Percentiles rank a stretch among this genome's conserved stretches.
Conservation (phyloP, 2,329 filamentous ascomycete genomes). For the Aspergillus spinulosporus region DNA sequence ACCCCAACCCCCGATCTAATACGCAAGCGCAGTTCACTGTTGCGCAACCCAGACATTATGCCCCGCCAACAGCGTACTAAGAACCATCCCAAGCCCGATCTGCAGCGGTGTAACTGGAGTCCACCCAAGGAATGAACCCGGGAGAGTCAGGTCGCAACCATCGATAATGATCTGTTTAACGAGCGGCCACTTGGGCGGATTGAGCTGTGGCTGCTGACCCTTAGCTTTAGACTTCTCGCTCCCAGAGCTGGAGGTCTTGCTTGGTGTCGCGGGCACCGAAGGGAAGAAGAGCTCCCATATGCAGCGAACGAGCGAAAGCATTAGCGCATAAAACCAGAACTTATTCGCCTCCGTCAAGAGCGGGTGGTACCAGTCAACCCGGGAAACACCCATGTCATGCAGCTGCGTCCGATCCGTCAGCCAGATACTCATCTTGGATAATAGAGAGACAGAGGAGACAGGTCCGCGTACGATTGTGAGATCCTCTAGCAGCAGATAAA, state of each 20-base stretch:
- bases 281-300: constrained; percentile 20
- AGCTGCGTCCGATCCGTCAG: constrained; percentile 22
- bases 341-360: constrained; percentile 62
- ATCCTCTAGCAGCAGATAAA: constrained; percentile 67
- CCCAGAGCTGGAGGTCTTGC: not conserved
- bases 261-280: not conserved
- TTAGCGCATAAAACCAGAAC: constrained; percentile 67
- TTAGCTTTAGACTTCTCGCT: not conserved
- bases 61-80: constrained; percentile 52
- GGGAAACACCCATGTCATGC: constrained; percentile 53
- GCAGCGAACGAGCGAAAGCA: constrained; percentile 47
- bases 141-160: constrained; percentile 61
- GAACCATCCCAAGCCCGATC: constrained; percentile 59
- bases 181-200: constrained; percentile 28
- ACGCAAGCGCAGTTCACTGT: no score
- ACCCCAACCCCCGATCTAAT: no score
- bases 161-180: constrained; percentile 56
- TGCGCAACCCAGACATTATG: constrained; percentile 3
- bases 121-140: constrained; percentile 63
- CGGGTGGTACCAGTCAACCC: constrained; percentile 40
- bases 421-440: not conserved
- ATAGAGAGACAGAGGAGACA: no score
- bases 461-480: constrained; percentile 56
- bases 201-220: not conserved
- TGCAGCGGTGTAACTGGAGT: constrained; percentile 51